phyloP scores from a whole-genome alignment of 768 basidiomycete genomes.

The Saitozyma podzolica region DNA sequence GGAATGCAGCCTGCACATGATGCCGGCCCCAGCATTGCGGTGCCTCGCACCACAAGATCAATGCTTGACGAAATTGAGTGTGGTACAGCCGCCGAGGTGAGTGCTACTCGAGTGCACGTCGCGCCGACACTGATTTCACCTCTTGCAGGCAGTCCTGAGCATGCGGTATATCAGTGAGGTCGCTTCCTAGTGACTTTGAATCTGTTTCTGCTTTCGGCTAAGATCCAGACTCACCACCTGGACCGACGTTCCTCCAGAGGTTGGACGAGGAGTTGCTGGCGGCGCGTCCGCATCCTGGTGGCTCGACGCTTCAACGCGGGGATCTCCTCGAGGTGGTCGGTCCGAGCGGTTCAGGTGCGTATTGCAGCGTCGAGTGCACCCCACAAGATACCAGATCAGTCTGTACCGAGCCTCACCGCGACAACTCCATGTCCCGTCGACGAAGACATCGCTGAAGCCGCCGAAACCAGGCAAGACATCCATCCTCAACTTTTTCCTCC shows the following conservation, averaged over 20 bases:
- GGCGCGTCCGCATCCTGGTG: slow-evolving; percentile 29
- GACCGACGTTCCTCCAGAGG: slow-evolving; percentile 32
- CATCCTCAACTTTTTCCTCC: slow-evolving; percentile 34
- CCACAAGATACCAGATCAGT: neutral
- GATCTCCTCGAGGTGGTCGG: slow-evolving; percentile 43
- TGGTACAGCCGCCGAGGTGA: slow-evolving; percentile 32
- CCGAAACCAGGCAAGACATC: slow-evolving; percentile 34
- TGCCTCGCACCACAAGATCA: too few relatives aligned
- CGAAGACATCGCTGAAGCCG: neutral
- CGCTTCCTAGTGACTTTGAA: neutral
- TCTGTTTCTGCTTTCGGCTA: neutral
- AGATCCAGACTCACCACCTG: slow-evolving; percentile 31
- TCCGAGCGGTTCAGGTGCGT: slow-evolving; percentile 31
- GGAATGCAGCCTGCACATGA: too few relatives aligned
- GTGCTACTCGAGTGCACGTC: slow-evolving; percentile 4
- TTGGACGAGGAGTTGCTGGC: slow-evolving; percentile 31
- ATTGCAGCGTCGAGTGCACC: slow-evolving; percentile 5
- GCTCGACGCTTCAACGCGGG: slow-evolving; percentile 36
- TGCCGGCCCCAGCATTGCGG: too few relatives aligned
- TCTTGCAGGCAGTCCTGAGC: slow-evolving; percentile 21
- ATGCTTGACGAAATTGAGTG: slow-evolving; percentile 29
- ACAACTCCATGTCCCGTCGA: neutral
- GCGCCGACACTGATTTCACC: neutral
- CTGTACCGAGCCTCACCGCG: neutral
- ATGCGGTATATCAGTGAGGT: slow-evolving; percentile 33